Base-by-base conservation (phyloP, 164 flowering plant species). In the Macadamia tetraphylla region DNA sequence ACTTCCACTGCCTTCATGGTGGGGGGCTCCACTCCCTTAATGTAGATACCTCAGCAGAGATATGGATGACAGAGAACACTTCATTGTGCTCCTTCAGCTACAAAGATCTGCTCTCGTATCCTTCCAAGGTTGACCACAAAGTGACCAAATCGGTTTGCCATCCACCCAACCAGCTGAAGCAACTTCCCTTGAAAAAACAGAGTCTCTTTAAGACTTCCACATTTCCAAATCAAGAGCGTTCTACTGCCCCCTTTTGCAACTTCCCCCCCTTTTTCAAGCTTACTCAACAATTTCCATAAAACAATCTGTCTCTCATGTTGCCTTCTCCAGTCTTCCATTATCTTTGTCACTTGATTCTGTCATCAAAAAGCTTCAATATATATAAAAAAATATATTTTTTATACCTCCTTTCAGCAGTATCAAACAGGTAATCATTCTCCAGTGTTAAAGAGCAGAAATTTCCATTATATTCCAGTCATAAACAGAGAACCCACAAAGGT, bases 1-100 rank as follows among this genome's bases (percentile, higher is more conserved):
- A 86, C 87, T 65, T 77, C 81, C 87, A 86, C 88, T 85, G 76
- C 77, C 69, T 71, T 65, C 74, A 71, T 74, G 75, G 82, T 78
- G 85, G 90, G 85, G 90, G 87, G 77, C 67, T 71, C 71, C 73
- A 66, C 75, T 13, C 75, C 42, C 67, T 63, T 69, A 67, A 71
- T 61, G 72, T 68, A 74, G 77, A 72, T 17, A 57, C 32, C 40
- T 35, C 63, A 77, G 71, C 72, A 76, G 61, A 77, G 73, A 76
- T 68, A 66, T 70, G 75, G 71, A 60, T 63, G 72, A 31, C 48
- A 73, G 52, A 76, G 53, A 69, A 60, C 78, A 64, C 58, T 68
- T 66, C 44, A 69, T 66, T 68, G 74, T 71, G 74, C 64, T 70
- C 58, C 70, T 67, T 72, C 48, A 13, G 64, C 73, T 65, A 66